Base-by-base conservation (phyloP, 179 eudicot genomes). In the Beta lomatogona region DNA sequence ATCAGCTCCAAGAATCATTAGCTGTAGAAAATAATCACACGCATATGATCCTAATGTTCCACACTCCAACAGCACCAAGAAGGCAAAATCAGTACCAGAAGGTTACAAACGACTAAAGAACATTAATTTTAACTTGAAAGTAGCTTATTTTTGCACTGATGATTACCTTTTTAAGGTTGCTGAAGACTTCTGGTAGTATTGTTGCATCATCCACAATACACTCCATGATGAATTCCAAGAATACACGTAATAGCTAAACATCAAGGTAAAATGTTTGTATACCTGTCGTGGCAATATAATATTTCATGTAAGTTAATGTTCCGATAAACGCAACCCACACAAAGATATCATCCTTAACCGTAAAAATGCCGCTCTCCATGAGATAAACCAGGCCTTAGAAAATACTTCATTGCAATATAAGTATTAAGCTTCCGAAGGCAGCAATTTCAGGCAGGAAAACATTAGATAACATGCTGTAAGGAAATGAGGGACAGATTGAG, bases 101-200 rank as follows among this genome's bases (percentile, higher is more conserved):
- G 41, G 4, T 48, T 41, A 55, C 64, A 36, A 52, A 55, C 6
- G 81, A 79, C 67, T 69, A 28, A 41, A 5, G 9, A 67, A 7
- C 53, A 79, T 55, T 5, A 15, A 79, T 19, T 69, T 15, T 36
- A 54, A 48, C 21, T 46, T 52, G 19, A 60, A 41, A 80, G 36
- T 50, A 16, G 4, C 8, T 46, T 46, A 60, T 22, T 19, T 25
- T 21, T 9, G 61, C 21, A 52, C 28, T 25, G 28, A 25, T 25
- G 28, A 31, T 80, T 71, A 73, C 82, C 82, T 73, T 55, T 31
- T 52, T 55, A 53, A 44, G 41, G 63, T 63, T 63, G 77, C 73
- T 61, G 71, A 73, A 79, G 36, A 72, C 73, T 45, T 80, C 57
- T 71, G 21, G 19, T 6, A 25, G 19, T 71, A 21, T 19, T 59